phyloP scores from a whole-genome alignment of 331 rosid genomes.

The Erythrophleum ivorense region DNA sequence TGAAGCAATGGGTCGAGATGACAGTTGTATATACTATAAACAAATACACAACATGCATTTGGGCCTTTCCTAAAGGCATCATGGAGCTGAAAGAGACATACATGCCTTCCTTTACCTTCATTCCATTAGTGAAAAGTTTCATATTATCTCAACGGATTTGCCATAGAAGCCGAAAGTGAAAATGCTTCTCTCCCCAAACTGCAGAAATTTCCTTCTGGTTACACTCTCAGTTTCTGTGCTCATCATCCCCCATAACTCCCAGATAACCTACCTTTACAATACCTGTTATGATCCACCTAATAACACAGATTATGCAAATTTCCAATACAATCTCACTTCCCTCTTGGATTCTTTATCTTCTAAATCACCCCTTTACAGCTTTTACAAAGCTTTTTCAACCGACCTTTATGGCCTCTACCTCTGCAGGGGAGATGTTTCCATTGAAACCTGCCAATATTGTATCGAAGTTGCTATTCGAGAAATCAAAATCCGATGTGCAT shows the following conservation, averaged over 20 bases:
- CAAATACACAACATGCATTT: neutral
- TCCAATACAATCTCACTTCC: slow-evolving; percentile 21
- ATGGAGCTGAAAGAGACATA: slow-evolving; percentile 24
- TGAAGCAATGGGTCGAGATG: neutral
- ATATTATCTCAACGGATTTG: neutral
- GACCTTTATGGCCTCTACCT: slow-evolving; percentile 1
- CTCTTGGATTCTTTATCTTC: slow-evolving; percentile 41
- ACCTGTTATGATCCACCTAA: slow-evolving; percentile 11
- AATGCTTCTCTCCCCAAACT: slow-evolving; percentile 22
- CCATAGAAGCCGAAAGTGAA: neutral
- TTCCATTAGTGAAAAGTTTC: slow-evolving; percentile 13
- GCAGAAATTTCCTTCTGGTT: slow-evolving; percentile 10
- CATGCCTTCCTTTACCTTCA: neutral
- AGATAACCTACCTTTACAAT: neutral
- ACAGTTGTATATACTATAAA: neutral
- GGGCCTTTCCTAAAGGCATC: neutral
- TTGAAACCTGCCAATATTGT: neutral
- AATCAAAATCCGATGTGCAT: neutral
- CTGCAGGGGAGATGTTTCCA: slow-evolving; percentile 17
- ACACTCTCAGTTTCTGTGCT: slow-evolving; percentile 27
- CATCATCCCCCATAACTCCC: slow-evolving; percentile 19
- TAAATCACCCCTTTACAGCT: slow-evolving; percentile 36
- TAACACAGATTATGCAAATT: slow-evolving; percentile 10
- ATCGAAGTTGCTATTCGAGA: neutral
- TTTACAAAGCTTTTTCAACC: neutral